These are phyloP conservation scores for Scheffersomyces parashehatae DNA, from an alignment of 1,139 yeast species.

Conservation along the genomic window DNA sequence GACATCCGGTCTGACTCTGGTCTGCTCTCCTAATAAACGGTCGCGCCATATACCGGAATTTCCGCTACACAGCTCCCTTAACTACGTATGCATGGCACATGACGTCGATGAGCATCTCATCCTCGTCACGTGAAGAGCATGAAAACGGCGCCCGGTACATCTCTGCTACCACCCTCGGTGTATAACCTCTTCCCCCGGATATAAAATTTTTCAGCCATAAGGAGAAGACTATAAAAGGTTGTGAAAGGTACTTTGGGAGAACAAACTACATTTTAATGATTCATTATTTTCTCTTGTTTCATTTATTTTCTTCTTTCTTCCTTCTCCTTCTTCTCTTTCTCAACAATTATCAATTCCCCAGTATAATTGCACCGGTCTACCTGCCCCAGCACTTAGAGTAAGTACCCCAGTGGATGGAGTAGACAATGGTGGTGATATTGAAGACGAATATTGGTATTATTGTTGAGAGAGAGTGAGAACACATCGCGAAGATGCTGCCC, in stretches of 20 bases:
- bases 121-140: too few species aligned
- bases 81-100: not conserved
- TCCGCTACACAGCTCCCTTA: not conserved
- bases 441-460: too few species aligned
- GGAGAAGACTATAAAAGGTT: slow-evolving; percentile 8
- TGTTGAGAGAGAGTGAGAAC: too few species aligned
- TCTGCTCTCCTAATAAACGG: too few species aligned
- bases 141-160: too few species aligned
- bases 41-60: not conserved
- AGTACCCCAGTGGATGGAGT: too few species aligned
- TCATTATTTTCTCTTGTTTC: slow-evolving; percentile 14
- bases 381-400: too few species aligned
- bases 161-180: too few species aligned
- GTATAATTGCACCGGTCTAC: slow-evolving; percentile 14
- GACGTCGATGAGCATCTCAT: slow-evolving; percentile 9
- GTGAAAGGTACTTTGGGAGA: slow-evolving; percentile 3
- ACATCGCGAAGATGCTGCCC: too few species aligned
- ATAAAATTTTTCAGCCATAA: not conserved
- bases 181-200: not conserved
- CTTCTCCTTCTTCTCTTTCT: slow-evolving; percentile 22
- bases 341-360: slow-evolving; percentile 26
- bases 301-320: slow-evolving; percentile 8
- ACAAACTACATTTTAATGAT: slow-evolving; percentile 1
- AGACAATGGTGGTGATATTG: too few species aligned
- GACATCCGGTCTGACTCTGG: slow-evolving; percentile 1